A percentile compares a stretch with the other conserved stretches of the same genome.
Conservation (phyloP, 1,139 yeast species). For the Yamadazyma kanchanaburiensis region DNA sequence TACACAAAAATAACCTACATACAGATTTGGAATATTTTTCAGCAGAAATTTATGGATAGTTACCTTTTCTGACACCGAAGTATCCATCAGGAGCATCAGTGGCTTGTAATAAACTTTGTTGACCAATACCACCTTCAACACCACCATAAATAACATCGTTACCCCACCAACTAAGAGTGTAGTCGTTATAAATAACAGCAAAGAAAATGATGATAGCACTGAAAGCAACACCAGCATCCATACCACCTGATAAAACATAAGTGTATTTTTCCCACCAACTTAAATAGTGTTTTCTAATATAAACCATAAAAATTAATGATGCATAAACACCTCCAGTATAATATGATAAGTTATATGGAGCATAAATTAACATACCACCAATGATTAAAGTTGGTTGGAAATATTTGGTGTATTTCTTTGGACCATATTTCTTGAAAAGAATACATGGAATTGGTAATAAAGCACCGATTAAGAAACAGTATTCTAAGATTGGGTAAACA, state of each 20-base stretch:
- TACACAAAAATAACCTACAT: no score
- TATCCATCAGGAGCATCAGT: constrained; percentile 7
- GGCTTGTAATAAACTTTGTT: constrained; percentile 3
- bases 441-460: constrained; percentile 40
- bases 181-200: constrained; percentile 45
- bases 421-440: constrained; percentile 32
- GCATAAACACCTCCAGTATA: constrained; percentile 47
- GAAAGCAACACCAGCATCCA: constrained; percentile 59
- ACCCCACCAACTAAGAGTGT: constrained; percentile 58
- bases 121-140: constrained; percentile 33
- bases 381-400: constrained; percentile 40
- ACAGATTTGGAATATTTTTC: no score
- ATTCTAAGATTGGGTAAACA: constrained; percentile 44
- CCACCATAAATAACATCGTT: constrained; percentile 43
- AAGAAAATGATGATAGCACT: constrained; percentile 55
- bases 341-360: constrained; percentile 57
- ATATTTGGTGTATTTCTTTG: constrained; percentile 21
- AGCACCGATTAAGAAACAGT: constrained; percentile 53
- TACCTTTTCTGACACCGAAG: constrained; percentile 7
- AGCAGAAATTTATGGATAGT: constrained; percentile 8
- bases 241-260: constrained; percentile 56
- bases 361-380: constrained; percentile 38
- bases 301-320: constrained; percentile 48
- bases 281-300: constrained; percentile 43
- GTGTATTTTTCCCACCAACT: constrained; percentile 66